Base-by-base conservation (phyloP, 345 rosid genomes). In the Trapa bicornis region DNA sequence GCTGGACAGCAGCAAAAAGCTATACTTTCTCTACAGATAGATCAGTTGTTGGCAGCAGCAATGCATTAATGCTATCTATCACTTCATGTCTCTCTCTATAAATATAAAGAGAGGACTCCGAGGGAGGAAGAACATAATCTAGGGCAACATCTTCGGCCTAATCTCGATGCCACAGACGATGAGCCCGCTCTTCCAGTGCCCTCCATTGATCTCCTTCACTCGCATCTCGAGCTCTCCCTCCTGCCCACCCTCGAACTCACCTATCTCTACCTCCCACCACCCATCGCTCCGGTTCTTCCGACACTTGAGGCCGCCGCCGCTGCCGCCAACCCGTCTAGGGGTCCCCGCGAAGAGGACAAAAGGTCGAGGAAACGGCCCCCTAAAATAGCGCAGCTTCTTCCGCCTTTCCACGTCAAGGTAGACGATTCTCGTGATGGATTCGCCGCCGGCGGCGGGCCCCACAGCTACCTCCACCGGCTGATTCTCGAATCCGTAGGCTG, bases 211-310 rank as follows among this genome's bases (percentile, higher is more conserved):
- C 74, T 75, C 84, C 69, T 37, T 0, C 56, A 80, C 47, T 14
- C 64, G 70, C 68, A 75, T 71, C 43, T 68, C 76, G 64, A 80
- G 62, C 14, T 68, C 76, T 17, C 71, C 79, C 4, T 63, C 73
- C 37, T 66, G 75, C 1, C 64, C 73, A 15, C 53, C 79, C 17
- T 22, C 61, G 32, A 69, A 69, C 37, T 76, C 71, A 1, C 83
- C 83, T 61, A 80, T 22, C 71, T 75, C 78, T 10, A 73, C 56
- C 76, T 78, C 78, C 47, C 56, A 45, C 84, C 81, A 80, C 54
- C 79, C 79, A 52, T 80, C 84, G 14, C 33, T 64, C 53, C 84
- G 75, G 45, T 60, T 52, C 66, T 71, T 58, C 1, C 73, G 76
- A 37, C 22, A 13, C 17, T 38, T 9, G 8, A 62, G 57, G 14